These are phyloP conservation scores for Fusarium subglutinans DNA, from an alignment of 2,329 filamentous ascomycete species.

Conservation along the genomic window DNA sequence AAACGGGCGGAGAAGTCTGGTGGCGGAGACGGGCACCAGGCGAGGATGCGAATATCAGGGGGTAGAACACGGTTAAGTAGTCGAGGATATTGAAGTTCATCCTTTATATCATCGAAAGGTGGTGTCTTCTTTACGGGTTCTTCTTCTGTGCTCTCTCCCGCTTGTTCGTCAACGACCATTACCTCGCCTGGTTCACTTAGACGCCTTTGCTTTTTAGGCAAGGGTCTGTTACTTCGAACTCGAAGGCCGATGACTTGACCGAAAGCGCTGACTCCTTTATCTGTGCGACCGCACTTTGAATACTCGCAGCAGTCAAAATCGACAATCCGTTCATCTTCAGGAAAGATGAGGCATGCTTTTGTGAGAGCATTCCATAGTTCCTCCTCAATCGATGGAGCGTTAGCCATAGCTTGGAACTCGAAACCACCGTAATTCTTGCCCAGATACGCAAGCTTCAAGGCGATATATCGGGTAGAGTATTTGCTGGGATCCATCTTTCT, in stretches of 20 bases:
- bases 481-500: slow-evolving; percentile 77
- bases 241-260: slow-evolving; percentile 90
- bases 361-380: slow-evolving; percentile 91
- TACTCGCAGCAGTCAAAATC: slow-evolving; percentile 90
- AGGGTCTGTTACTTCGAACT: slow-evolving; percentile 80
- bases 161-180: slow-evolving; percentile 31
- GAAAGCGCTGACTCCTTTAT: slow-evolving; percentile 94
- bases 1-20: slow-evolving; percentile 88
- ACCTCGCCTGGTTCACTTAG: slow-evolving; percentile 37
- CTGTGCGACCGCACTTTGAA: slow-evolving; percentile 93
- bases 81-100: slow-evolving; percentile 86
- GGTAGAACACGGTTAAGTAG: slow-evolving; percentile 89
- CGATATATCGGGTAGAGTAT: slow-evolving; percentile 86
- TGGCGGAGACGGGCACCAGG: slow-evolving; percentile 89
- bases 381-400: slow-evolving; percentile 87
- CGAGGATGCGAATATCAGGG: slow-evolving; percentile 86
- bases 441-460: slow-evolving; percentile 92
- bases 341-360: slow-evolving; percentile 83
- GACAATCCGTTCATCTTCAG: slow-evolving; percentile 68
- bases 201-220: slow-evolving; percentile 49
- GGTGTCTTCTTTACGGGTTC: slow-evolving; percentile 30
- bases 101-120: slow-evolving; percentile 72
- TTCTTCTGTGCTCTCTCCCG: slow-evolving; percentile 21
- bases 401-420: slow-evolving; percentile 81
- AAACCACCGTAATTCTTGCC: slow-evolving; percentile 93